Evolutionary conservation across 768 basidiomycete genomes (phyloP), one percentile per base, ranked within the genome.

Genomic region (Lepiota venenata): DNA sequence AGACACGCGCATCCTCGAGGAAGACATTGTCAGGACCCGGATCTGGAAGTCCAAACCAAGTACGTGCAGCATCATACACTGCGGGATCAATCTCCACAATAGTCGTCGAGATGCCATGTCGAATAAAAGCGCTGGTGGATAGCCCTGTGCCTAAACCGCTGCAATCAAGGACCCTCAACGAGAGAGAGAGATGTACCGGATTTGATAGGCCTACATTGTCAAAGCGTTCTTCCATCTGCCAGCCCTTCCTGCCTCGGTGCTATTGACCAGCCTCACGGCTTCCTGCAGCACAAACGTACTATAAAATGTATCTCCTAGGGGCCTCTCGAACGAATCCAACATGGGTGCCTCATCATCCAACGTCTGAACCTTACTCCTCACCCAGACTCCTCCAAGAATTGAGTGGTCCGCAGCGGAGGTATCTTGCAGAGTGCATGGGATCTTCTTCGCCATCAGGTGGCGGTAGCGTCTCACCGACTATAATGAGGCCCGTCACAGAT

Each of bases 21-120:
- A 87, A 86, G 2, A 94, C 79, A 21, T 75, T 81, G 12, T 68
- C 74, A 2, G 79, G 69, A 1, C 77, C 75, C 5, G 85, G 84
- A 55, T 85, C 76, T 11, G 83, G 79, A n/a, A 98, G 74, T 6
- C 83, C 88, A 58, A 98, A 97, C 69, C 80, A 95, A 29, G 68
- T 73, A 22, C 82, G 78, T 14, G 95, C 93, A 22, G 88, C 92
- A 12, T 82, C 72, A 65, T 95, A 94, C 18, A 98, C 94, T 1
- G 82, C 87, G 35, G 91, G 91, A 65, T 98, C 96, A 56, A 96
- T 90, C 68, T 98, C 96, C n/a, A 95, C 81, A 45, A 96, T 80
- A 1, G 93, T 91, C 4, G 88, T 86, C 5, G 78, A 73, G 22
- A 95, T 71, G 16, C 78, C 78, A 57, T 91, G 88, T 21, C 78